Base-by-base conservation (phyloP, 176 grass and related monocot genomes). In the Musa beccarii region DNA sequence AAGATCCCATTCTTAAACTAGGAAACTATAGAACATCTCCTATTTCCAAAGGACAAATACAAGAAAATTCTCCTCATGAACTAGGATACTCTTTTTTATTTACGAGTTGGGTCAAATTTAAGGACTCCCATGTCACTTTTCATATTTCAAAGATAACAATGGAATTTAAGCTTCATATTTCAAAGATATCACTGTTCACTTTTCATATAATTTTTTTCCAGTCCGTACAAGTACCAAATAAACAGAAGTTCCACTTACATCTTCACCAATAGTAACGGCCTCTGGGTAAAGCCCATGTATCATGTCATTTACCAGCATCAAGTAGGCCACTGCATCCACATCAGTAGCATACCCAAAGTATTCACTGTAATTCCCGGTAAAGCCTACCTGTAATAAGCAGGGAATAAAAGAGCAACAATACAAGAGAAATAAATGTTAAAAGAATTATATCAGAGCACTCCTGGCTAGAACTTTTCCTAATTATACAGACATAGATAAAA, bases 261-360 rank as follows among this genome's bases (percentile, higher is more conserved):
- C 92, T 92, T 96, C 92, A 81, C 92, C 92, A 24, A 96, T 78
- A 61, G 82, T 67, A 68, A 96, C 68, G 50, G 89, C 89, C 78
- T 96, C 86, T 56, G 89, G 92, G 76, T 85, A 92, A 77, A 96
- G 89, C 49, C 86, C 92, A 68, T 87, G 92, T 71, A 96, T 89
- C 64, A 96, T 51, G 88, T 96, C 92, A 69, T 96, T 96, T 75
- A 96, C 86, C 55, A 96, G 72, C 92, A 96, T 96, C 78, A 96
- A 85, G 69, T 92, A 96, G 79, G 92, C 84, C 54, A 96, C 84
- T 26, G 92, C 92, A 89, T 96, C 86, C 5, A 89, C 82, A 85
- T 96, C 92, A 17, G 92, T 85, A 66, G 82, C 86, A 89, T 86
- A 87, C 51, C 92, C 92, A 92, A 96, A 96, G 66, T 92, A 96